Percentiles rank a stretch among this genome's conserved stretches.
Evolutionary conservation across 805 yeast genomes (phyloP).

Genomic region (Yarrowia sp.): DNA sequence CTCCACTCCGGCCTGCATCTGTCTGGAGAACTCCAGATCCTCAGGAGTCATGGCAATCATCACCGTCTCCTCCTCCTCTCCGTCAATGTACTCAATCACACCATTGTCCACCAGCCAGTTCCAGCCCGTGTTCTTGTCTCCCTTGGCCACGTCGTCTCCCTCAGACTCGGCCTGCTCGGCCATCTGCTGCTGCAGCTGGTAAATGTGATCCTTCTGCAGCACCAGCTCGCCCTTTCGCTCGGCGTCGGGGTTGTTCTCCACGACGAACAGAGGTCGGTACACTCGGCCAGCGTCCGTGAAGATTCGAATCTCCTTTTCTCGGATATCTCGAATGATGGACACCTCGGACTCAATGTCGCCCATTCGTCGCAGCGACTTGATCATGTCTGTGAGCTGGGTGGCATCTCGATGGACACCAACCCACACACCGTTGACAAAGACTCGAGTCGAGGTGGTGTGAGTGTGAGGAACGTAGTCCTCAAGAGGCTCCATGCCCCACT

Average conservation of each 20-base stretch:
- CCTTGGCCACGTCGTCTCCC: constrained; percentile 54
- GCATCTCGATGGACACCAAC: constrained; percentile 98
- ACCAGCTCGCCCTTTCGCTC: constrained; percentile 74
- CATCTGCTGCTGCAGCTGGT: constrained; percentile 62
- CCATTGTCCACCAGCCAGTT: constrained; percentile 81
- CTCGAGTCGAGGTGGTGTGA: constrained; percentile 88
- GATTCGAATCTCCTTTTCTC: constrained; percentile 94
- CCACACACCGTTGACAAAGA: constrained; percentile 99
- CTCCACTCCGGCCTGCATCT: constrained; percentile 52
- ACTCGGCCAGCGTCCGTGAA: constrained; percentile 99
- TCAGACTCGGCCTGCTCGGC: constrained; percentile 51
- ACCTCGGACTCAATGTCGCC: constrained; percentile 97
- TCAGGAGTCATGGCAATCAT: constrained; percentile 99
- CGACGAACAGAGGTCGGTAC: constrained; percentile 93
- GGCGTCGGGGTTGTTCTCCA: constrained; percentile 70
- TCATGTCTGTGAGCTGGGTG: constrained; percentile 85
- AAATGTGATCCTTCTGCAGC: constrained; percentile 83
- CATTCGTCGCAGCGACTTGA: constrained; percentile 88
- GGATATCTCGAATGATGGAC: constrained; percentile 92
- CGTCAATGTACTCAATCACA: constrained; percentile 94
- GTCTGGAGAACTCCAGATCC: constrained; percentile 74
- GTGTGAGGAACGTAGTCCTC: constrained; percentile 95
- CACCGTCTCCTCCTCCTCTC: constrained; percentile 98
- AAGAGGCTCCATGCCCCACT: constrained; percentile 99
- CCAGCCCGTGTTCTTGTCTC: constrained; percentile 74